Evolutionary conservation across 2,329 filamentous ascomycete genomes (phyloP), one percentile per base, ranked within the genome.

Genomic region (Orbilia javanica): DNA sequence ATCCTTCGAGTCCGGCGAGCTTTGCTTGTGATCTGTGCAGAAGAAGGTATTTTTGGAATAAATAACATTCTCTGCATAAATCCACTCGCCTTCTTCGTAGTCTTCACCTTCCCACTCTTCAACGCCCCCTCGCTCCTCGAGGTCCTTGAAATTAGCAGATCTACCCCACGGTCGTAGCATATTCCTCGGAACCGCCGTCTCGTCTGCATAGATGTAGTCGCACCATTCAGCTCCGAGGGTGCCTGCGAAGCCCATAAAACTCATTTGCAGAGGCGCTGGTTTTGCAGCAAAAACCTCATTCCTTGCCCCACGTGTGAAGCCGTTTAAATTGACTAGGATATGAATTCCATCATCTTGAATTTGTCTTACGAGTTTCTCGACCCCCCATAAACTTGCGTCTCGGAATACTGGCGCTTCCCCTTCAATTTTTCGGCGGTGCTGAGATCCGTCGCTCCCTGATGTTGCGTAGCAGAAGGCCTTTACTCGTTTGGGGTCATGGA

Each of bases 211-310:
- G 15, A 99, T 90, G 82, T 99, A 99, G 83, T 99, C 96, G 81
- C 96, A 99, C 96, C 96, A 99, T 83, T 99, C 96, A 1, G 96
- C 96, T 4, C 96, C 96, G 0, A 99, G 86, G 0, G 95, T 97
- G 8, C 96, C 96, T 0, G 96, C 96, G 83, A 99, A 99, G 0
- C 96, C 96, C 96, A 99, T 99, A 82, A 99, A 99, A 0, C 96
- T 97, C 96, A 99, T 99, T 81, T 99, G 96, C 50, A 99, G 93
- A 0, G 96, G 96, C 1, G 94, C 94, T 15, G 96, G 93, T 27
- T 96, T 90, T 22, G 96, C 96, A 22, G 96, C 96, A 83, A 99
- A 99, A 3, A 99, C 91, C 83, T 99, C 96, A 81, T 99, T 99
- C 25, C 94, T 90, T n/a, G 96, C 96, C 31, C 96, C 96, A 67